Evolutionary conservation across 371 early-diverging fungal species (phyloP), one percentile per base, ranked within the genome.

Genomic region (Funneliformis caledonium): DNA sequence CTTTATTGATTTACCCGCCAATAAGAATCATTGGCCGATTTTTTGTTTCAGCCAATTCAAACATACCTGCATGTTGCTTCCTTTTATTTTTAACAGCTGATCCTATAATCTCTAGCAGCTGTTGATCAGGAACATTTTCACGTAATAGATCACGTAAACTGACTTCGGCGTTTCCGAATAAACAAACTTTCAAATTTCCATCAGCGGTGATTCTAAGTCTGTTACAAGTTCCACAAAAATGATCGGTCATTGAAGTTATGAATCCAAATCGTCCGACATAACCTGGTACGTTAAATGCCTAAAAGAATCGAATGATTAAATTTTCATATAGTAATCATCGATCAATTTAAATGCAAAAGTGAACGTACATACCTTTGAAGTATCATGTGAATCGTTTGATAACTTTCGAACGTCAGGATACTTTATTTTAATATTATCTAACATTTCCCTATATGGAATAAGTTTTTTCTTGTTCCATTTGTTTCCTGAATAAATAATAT

Each of bases 21-120:
- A 98, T 98, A 33, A 94, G 86, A 78, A 96, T 95, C 98, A 98
- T 98, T 33, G 98, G 97, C 47, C 97, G 86, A 85, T 97, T 98
- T 65, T 94, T 94, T 86, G 91, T 87, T 64, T 90, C 88, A 19
- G 94, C 91, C 47, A 97, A 88, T 76, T 93, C 93, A 82, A 91
- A 89, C 92, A 96, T 92, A 84, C 97, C 98, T 62, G 96, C 97
- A 85, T 98, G 98, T 78, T 94, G 94, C 80, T 91, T 90, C 86
- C 94, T 94, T 86, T 98, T 98, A 77, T 94, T 89, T 82, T 91
- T 92, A 33, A 98, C 96, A 52, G 96, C 96, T 59, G 86, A 86
- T 72, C 91, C 88, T 59, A 96, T 93, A 2, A 93, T 84, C 7
- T 90, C 85, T 8, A 93, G 69, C 31, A 96, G 72, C 42, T 95